phyloP scores from a whole-genome alignment of 495 filamentous ascomycete species.

The Jackrogersella multiformis region DNA sequence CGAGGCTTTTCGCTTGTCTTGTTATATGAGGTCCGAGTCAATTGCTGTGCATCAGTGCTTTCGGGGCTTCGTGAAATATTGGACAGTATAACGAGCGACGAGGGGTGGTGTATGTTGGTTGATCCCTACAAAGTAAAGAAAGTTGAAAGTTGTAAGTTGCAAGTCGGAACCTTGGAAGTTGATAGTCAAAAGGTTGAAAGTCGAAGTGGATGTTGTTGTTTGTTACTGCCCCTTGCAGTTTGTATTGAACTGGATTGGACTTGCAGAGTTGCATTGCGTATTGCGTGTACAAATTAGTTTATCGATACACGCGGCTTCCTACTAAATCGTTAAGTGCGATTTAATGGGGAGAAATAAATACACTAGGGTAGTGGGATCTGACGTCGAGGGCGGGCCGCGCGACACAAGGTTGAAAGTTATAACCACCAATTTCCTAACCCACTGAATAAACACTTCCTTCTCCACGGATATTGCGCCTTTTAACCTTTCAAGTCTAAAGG shows the following conservation, averaged over 20 bases:
- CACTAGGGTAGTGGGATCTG: conserved; percentile 6
- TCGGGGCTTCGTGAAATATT: conserved; percentile 19
- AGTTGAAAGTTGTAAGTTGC: not conserved
- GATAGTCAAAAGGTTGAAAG: not conserved
- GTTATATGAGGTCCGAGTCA: not conserved
- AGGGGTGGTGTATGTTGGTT: not conserved
- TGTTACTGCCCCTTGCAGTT: conserved; percentile 34
- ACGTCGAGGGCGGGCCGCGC: conserved; percentile 9
- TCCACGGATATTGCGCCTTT: not conserved
- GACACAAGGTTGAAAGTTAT: not conserved
- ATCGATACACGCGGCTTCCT: conserved; percentile 30
- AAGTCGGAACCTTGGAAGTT: not conserved
- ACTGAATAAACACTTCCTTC: not conserved
- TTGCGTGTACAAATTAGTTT: conserved; percentile 37
- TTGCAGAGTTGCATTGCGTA: conserved; percentile 36
- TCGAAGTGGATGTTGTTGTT: conserved; percentile 16
- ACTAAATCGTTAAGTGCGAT: conserved; percentile 6
- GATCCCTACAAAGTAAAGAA: not conserved
- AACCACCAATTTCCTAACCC: conserved; percentile 17
- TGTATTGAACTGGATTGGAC: conserved; percentile 9
- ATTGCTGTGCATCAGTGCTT: not conserved
- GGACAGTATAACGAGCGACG: conserved; percentile 36
- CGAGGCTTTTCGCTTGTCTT: not conserved
- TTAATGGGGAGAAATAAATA: not conserved
- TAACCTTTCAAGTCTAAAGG: no score